Evolutionary conservation across 1,284 basidiomycete species (phyloP), one percentile per base, ranked within the genome.

Genomic region (Leccinum pallidistipes): DNA sequence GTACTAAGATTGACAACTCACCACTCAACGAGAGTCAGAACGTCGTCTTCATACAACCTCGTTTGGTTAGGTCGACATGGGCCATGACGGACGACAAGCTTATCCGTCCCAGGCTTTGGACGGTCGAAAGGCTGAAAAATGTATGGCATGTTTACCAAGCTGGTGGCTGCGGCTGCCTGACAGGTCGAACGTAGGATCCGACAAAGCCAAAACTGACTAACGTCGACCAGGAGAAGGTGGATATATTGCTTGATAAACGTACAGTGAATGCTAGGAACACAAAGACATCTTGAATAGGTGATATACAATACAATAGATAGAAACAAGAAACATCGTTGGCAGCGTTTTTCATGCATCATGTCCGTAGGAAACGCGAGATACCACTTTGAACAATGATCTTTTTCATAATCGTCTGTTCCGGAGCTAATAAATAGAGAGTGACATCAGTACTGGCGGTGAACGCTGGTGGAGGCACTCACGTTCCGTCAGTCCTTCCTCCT

Each of bases 391-490:
- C 38, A 40, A 40, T 9, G 16, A 40, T 40, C 8, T 40, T 92
- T 79, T 92, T 92, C 91, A 94, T 93, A 66, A 93, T 89, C 0
- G 91, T 92, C 2, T 90, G 88, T 72, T 91, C 89, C n/a, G 82
- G 76, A 3, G 91, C 91, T 92, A 65, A 16, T 57, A 51, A 55
- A 57, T 16, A 7, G 16, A 52, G 34, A 71, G 56, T 21, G 38
- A 63, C 52, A 29, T 8, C 45, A 24, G 21, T 47, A 24, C 6
- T 10, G 21, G 45, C 45, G 3, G 14, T 12, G 45, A 47, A 47
- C 10, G 10, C 6, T 24, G 6, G 5, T 4, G 18, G 21, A 53
- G 3, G 29, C 40, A 51, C 93, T 80, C 76, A 95, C 94, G 94
- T 77, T 95, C 94, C 43, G 80, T 81, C 59, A 96, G 75, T 16